Evolutionary conservation across 2,329 filamentous ascomycete genomes (phyloP), one percentile per base, ranked within the genome.

Genomic region (Trichophyton simii): DNA sequence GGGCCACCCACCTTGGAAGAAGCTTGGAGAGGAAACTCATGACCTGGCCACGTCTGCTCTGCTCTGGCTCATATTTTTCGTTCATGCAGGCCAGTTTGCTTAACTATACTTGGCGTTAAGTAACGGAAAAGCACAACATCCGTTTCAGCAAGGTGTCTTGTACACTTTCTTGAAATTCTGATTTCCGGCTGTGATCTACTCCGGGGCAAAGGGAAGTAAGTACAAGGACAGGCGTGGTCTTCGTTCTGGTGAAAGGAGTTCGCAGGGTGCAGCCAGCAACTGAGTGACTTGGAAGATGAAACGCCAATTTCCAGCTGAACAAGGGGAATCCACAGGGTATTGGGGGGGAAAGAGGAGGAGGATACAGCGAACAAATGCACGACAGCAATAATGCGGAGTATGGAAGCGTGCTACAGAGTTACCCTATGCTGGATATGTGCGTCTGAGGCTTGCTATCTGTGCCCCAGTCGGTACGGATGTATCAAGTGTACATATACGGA

Each of bases 251-350:
- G 20, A 48, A 54, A 54, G 50, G 50, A 34, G 22, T 25, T 54
- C 50, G 25, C 50, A 54, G 50, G 50, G 50, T 31, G n/a, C 13
- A 31, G 22, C 22, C 22, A 15, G 7, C 13, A 25, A 25, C 22
- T 54, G 15, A 25, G 22, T 31, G 50, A 20, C 13, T 54, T 54
- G 50, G 34, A 54, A 31, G 50, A 28, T 54, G 50, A 54, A 54
- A 54, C 50, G 50, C 50, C 50, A 54, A 34, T 54, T 54, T 54
- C 50, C 50, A 31, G 50, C 4, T 31, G 22, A 54, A 54, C 50
- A 54, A 54, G 22, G 50, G 50, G 50, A 54, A 54, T 54, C 50
- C 50, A 54, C 50, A 54, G 50, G 28, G 28, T 34, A 34, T 54
- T 11, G 28, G 13, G 25, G 22, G 22, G 2, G 22, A 25, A 48